Percentiles rank a stretch among this genome's conserved stretches.
These are phyloP conservation scores for Pestalotiopsis sp. DNA, from an alignment of 2,329 filamentous ascomycete species.

Conservation along the genomic window DNA sequence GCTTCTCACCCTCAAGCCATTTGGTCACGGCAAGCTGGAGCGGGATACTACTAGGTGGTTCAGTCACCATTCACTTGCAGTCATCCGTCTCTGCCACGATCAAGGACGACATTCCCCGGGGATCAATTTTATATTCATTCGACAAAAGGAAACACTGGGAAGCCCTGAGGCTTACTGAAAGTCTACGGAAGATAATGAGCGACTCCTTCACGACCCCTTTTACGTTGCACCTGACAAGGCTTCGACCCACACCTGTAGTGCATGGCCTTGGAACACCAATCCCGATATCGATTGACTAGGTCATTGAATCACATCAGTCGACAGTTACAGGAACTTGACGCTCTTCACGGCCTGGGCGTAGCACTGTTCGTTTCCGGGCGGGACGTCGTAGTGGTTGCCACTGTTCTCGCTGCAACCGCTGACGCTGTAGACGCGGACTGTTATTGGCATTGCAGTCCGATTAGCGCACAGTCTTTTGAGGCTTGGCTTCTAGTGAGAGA, in stretches of 20 bases:
- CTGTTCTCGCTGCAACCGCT: slow-evolving; percentile 2
- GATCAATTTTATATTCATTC: not conserved
- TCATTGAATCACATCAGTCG: not conserved
- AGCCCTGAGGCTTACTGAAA: not conserved
- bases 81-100: not conserved
- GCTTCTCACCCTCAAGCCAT: not conserved
- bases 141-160: not conserved
- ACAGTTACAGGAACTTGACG: slow-evolving; percentile 8
- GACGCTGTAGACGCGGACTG: slow-evolving; percentile 11
- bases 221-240: not conserved
- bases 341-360: not conserved
- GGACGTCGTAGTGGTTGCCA: slow-evolving; percentile 12
- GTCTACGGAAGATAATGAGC: not conserved
- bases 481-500: not conserved
- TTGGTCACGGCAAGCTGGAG: not conserved
- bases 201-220: not conserved
- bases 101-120: not conserved
- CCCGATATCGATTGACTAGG: not conserved
- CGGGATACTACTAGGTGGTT: not conserved
- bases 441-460: not conserved
- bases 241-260: not conserved
- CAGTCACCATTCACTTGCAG: not conserved
- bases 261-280: not conserved
- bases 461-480: not conserved
- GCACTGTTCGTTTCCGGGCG: slow-evolving; percentile 5